Evolutionary conservation across 192 early-diverging fungal genomes (phyloP).

Genomic region (Coemansia sp.): DNA sequence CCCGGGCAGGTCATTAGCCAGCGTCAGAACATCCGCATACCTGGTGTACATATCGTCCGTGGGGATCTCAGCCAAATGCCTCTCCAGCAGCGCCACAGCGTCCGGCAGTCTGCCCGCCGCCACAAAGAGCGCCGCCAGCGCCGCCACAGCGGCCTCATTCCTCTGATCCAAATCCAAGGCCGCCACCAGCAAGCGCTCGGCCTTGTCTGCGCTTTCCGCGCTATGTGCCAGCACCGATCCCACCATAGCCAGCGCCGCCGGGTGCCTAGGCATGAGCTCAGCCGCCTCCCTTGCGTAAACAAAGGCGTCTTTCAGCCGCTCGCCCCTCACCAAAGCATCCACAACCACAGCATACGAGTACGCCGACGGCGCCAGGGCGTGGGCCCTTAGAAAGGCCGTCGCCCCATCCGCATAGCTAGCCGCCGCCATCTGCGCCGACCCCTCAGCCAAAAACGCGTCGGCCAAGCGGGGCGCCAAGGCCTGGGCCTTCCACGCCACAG

Average conservation of each 20-base stretch:
- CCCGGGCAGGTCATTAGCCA: constrained; percentile 39
- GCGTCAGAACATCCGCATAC: constrained; percentile 48
- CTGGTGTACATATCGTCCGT: constrained; percentile 45
- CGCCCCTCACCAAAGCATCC: constrained; percentile 22
- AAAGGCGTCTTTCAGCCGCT: constrained; percentile 41
- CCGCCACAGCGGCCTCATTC: constrained; percentile 25
- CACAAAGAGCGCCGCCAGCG: constrained; percentile 48
- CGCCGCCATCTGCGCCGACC: constrained; percentile 32
- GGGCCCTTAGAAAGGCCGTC: constrained; percentile 28
- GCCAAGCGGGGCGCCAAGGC: constrained; percentile 23
- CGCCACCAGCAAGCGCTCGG: constrained; percentile 19
- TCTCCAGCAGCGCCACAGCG: constrained; percentile 29
- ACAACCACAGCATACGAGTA: constrained; percentile 28
- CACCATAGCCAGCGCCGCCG: constrained; percentile 31
- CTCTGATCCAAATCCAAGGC: constrained; percentile 27
- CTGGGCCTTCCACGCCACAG: constrained; percentile 50
- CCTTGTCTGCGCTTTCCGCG: constrained; percentile 39
- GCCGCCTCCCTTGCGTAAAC: constrained; percentile 37
- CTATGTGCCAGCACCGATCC: constrained; percentile 48
- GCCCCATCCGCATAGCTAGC: constrained; percentile 26
- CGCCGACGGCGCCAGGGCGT: constrained; percentile 20
- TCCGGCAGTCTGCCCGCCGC: constrained; percentile 1
- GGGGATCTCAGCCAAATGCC: constrained; percentile 32
- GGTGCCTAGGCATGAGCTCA: constrained; percentile 38
- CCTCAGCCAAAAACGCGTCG: constrained; percentile 40